A percentile compares a stretch with the other conserved stretches of the same genome.
phyloP scores from a whole-genome alignment of 257 asterid genomes.

The Capsicum chinense region DNA sequence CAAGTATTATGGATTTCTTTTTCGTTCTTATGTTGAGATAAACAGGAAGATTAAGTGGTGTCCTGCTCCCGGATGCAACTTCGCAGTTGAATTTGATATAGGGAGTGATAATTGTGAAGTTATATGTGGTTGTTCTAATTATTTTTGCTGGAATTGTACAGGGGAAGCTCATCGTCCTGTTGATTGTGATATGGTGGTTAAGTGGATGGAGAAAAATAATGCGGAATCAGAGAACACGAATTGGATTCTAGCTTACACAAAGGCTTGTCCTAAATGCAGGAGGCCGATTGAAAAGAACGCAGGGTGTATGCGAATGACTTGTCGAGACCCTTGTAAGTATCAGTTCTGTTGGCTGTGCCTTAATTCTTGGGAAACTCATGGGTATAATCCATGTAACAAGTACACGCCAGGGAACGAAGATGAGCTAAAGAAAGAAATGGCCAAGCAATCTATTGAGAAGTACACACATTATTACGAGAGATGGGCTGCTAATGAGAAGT shows the following conservation, averaged over 20 bases:
- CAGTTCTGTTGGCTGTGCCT: slow-evolving; percentile 34
- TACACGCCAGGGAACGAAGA: slow-evolving; percentile 31
- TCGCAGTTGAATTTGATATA: slow-evolving; percentile 25
- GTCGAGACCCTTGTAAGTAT: slow-evolving; percentile 30
- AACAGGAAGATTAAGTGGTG: slow-evolving; percentile 39
- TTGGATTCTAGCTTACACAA: slow-evolving; percentile 36
- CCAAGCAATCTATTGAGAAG: slow-evolving; percentile 31
- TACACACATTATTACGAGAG: slow-evolving; percentile 37
- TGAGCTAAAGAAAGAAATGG: slow-evolving; percentile 31
- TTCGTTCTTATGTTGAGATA: slow-evolving; percentile 34
- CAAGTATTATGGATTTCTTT: slow-evolving; percentile 26
- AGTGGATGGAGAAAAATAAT: slow-evolving; percentile 40
- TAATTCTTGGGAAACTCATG: slow-evolving; percentile 31
- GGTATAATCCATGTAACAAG: slow-evolving; percentile 31
- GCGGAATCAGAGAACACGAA: slow-evolving; percentile 38
- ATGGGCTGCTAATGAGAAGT: slow-evolving; percentile 35
- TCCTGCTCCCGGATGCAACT: slow-evolving; percentile 35
- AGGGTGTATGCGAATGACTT: slow-evolving; percentile 36
- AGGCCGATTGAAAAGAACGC: slow-evolving; percentile 33
- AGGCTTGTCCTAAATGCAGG: slow-evolving; percentile 33
- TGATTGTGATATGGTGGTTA: slow-evolving; percentile 42
- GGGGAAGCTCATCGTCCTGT: slow-evolving; percentile 46
- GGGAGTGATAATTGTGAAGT: slow-evolving; percentile 35
- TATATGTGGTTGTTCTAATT: slow-evolving; percentile 26
- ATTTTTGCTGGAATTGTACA: slow-evolving; percentile 37